Percentiles rank a stretch among this genome's conserved stretches.
These are phyloP conservation scores for Barbarea vulgaris DNA, from an alignment of 345 rosid genomes.

Conservation along the genomic window DNA sequence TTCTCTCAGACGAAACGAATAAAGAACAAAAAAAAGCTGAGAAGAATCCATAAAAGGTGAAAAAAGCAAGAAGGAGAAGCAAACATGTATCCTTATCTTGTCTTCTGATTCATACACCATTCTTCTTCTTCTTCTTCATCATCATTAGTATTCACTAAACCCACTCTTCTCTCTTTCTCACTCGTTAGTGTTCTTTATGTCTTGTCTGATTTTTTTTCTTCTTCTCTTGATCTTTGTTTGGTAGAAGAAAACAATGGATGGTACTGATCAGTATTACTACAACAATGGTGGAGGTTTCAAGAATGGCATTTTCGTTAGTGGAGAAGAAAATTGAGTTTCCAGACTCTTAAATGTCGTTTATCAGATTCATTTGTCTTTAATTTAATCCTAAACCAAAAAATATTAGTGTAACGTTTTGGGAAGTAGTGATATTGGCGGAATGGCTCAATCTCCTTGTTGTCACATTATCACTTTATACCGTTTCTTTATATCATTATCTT, in stretches of 20 bases:
- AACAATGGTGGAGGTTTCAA: conserved; percentile 13
- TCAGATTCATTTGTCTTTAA: conserved; percentile 8
- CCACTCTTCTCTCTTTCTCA: conserved; percentile 1
- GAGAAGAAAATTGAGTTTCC: not conserved
- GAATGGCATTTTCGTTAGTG: conserved; percentile 6
- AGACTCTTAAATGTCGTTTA: conserved; percentile 4
- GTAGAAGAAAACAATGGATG: conserved; percentile 18
- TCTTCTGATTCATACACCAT: not conserved
- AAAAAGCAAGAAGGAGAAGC: conserved; percentile 5
- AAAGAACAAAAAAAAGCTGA: conserved; percentile 26
- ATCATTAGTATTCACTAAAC: not conserved
- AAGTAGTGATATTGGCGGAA: conserved; percentile 41
- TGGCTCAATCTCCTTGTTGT: conserved; percentile 40
- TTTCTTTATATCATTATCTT: conserved; percentile 1
- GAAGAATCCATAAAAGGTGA: conserved; percentile 31
- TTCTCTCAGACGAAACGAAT: conserved; percentile 39
- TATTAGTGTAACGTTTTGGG: conserved; percentile 14
- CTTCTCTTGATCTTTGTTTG: not conserved
- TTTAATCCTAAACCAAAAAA: not conserved
- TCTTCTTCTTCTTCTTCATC: conserved; percentile 22
- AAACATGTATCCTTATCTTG: conserved; percentile 2
- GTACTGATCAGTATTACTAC: conserved; percentile 14
- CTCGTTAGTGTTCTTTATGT: not conserved
- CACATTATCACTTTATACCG: conserved; percentile 10
- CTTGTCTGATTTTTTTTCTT: not conserved